Base-by-base conservation (phyloP, 1,139 yeast genomes). In the Debaryomyces fabryi region DNA sequence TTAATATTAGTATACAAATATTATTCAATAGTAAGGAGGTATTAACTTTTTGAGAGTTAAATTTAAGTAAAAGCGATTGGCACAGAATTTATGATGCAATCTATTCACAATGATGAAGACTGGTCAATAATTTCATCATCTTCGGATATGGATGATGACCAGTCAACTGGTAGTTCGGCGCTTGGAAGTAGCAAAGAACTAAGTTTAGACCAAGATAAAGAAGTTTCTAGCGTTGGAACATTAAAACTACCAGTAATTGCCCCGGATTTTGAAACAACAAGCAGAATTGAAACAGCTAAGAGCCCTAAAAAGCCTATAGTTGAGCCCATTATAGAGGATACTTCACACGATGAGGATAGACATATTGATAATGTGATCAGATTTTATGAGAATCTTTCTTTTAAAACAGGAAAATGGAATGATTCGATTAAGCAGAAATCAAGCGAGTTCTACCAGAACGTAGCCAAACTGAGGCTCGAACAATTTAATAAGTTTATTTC, bases 71-170 rank as follows among this genome's bases (percentile, higher is more conserved):
- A 20, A 30, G 25, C 12, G 27, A 15, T 16, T 30, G 33, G 43
- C 10, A 40, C 23, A n/a, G 35, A 21, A 20, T 29, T 27, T 29
- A 41, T 13, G 25, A 47, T 47, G 47, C 47, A 44, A 40, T 34
- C 47, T 13, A 44, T 24, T 24, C 21, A 43, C 20, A 47, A 48
- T 38, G 72, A 67, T 44, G 80, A 75, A 59, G 79, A 74, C 45
- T 75, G 80, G 80, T 70, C 79, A 3, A 71, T 75, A 39, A 75
- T 75, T 34, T 72, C 78, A 10, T 72, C 76, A 3, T 72, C 73
- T 20, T 74, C 79, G 0, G 79, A 74, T 44, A 52, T 69, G 42
- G 76, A 68, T 41, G 78, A 69, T 33, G 78, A 72, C 34, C 63
- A 64, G 40, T 62, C 71, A 7, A 62, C 67, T 10, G 58, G 64